Evolutionary conservation across 2,329 filamentous ascomycete genomes (phyloP), one percentile per base, ranked within the genome.

Genomic region (Coleophoma eucalyptorum): DNA sequence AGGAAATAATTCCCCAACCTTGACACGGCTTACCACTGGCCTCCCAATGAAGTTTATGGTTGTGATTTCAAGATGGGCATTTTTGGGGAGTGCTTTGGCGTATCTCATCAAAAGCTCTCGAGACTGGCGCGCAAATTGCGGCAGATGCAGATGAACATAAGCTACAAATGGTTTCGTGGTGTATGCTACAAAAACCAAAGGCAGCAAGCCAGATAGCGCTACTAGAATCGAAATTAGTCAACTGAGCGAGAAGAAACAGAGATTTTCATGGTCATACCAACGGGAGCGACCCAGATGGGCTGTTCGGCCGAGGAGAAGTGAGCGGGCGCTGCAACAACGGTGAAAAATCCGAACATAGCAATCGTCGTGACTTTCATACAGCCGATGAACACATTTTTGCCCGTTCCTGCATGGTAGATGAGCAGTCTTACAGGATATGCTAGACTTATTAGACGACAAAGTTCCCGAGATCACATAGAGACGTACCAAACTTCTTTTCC

Each of bases 371-470:
- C 70, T 61, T 90, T 90, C 55, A 89, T 67, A 62, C 83, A 80
- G 45, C 86, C 87, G 43, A 93, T 70, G 57, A 87, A 85, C 6
- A 83, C 80, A 31, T 80, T 86, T 51, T 81, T 78, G 8, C 77
- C 77, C 0, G 81, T 86, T 48, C 89, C 88, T 48, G 84, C 84
- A 69, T 91, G 87, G 67, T 89, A 95, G 55, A 95, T 79, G 58
- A 90, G 76, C 26, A 92, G 64, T 13, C 72, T 72, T 55, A 81
- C 76, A 0, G 83, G 81, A 52, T 78, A 78, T 33, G 68, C 77
- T 81, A 38, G 13, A n/a, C 16, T n/a, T 38, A 18, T 38, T 11
- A 38, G 35, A 8, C 13, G 6, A 26, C 6, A 8, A 26, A 26
- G 26, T 8, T 26, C 4, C 26, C 26, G 26, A 26, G 26, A 26